Evolutionary conservation across 495 filamentous ascomycete genomes (phyloP).

Genomic region (Penicillium steckii): DNA sequence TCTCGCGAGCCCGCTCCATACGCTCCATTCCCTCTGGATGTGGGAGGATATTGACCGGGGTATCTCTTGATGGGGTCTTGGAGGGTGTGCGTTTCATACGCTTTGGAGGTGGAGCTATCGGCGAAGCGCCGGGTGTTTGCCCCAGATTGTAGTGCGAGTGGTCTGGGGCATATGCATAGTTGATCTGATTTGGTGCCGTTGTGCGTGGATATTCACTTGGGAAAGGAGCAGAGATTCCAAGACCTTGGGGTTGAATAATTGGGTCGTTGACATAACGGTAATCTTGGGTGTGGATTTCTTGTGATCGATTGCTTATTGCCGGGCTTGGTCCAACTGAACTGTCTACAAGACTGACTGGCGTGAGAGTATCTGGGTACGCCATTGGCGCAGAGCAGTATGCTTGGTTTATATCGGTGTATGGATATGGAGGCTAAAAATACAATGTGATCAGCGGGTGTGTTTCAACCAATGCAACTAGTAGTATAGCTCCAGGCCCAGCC

Average conservation of each 20-base stretch:
- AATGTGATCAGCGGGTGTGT: conserved; percentile 5
- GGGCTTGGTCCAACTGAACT: conserved; percentile 38
- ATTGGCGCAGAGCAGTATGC: conserved; percentile 35
- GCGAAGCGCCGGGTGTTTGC: conserved; percentile 27
- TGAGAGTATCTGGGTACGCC: conserved; percentile 31
- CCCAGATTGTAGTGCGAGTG: conserved; percentile 17
- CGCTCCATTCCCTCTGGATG: conserved; percentile 40
- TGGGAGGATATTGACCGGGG: conserved; percentile 38
- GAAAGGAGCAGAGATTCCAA: conserved; percentile 41
- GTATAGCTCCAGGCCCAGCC: neutral
- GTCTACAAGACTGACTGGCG: conserved; percentile 43
- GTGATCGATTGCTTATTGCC: conserved; percentile 39
- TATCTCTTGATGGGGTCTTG: conserved; percentile 26
- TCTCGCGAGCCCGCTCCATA: conserved; percentile 33
- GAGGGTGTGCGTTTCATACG: conserved; percentile 27
- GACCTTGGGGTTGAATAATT: conserved; percentile 28
- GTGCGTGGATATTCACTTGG: conserved; percentile 32
- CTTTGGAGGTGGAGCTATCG: conserved; percentile 25
- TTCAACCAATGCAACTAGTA: neutral
- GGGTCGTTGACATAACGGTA: conserved; percentile 36
- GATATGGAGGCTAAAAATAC: conserved; percentile 15
- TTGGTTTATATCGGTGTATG: conserved; percentile 27
- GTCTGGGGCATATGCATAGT: conserved; percentile 24
- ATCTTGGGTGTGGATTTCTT: conserved; percentile 27
- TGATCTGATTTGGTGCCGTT: conserved; percentile 18